A percentile compares a stretch with the other conserved stretches of the same genome.
Conservation (phyloP, 441 rosid species). For the Croton setiger region DNA sequence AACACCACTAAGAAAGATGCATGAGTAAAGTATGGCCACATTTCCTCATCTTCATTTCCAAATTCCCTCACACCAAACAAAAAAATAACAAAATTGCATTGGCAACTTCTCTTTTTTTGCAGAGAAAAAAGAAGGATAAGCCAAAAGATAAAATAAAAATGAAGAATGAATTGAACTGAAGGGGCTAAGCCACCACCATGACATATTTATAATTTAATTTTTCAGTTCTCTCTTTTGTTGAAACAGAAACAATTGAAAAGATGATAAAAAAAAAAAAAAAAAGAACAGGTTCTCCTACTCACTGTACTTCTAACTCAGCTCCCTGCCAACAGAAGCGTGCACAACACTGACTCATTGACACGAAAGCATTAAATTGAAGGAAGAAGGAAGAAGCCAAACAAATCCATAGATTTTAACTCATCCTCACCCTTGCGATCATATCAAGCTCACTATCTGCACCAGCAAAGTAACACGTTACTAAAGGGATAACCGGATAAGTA, state of each 20-base stretch:
- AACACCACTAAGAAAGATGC: not conserved
- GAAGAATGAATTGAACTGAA: conserved; percentile 22
- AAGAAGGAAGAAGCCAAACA: conserved; percentile 22
- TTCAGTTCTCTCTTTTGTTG: conserved; percentile 24
- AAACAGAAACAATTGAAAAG: conserved; percentile 2
- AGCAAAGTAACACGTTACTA: conserved; percentile 9
- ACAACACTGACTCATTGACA: conserved; percentile 14
- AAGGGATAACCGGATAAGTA: not conserved
- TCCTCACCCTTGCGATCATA: conserved; percentile 14
- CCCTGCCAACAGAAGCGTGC: conserved; percentile 28
- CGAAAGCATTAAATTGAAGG: conserved; percentile 12
- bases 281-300: conserved; percentile 32
- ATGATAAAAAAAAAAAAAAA: not conserved
- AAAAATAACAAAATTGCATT: conserved; percentile 13
- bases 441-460: conserved; percentile 28
- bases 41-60: not conserved
- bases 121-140: not conserved
- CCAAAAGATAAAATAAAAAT: not conserved
- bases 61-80: conserved; percentile 28
- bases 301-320: conserved; percentile 38
- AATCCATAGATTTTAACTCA: conserved; percentile 3
- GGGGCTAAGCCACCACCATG: conserved; percentile 28
- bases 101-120: conserved; percentile 1
- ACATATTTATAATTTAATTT: conserved; percentile 35
- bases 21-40: not conserved